A percentile compares a stretch with the other conserved stretches of the same genome.
These are phyloP conservation scores for Amylocarpus encephaloides DNA, from an alignment of 2,329 filamentous ascomycete species.

Conservation along the genomic window DNA sequence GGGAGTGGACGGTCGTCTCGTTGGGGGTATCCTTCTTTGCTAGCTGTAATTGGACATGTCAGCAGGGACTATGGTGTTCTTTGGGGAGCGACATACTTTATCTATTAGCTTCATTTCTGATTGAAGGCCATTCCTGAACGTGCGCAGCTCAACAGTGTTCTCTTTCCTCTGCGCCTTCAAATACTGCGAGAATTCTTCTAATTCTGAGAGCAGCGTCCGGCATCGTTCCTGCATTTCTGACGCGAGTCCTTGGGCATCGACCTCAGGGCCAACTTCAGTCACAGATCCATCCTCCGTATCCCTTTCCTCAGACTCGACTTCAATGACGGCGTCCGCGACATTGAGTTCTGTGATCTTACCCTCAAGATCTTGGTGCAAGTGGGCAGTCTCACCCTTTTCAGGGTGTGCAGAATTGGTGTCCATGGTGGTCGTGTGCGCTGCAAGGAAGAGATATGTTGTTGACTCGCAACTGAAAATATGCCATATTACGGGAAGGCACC, in stretches of 20 bases:
- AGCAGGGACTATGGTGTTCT: neutral
- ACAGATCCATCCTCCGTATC: too few relatives aligned
- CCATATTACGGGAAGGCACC: too few relatives aligned
- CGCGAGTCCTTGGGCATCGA: conserved; percentile 14
- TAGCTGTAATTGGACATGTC: conserved; percentile 17
- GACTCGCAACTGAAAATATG: too few relatives aligned
- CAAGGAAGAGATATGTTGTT: too few relatives aligned
- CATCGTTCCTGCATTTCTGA: conserved; percentile 30
- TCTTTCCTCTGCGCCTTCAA: conserved; percentile 38
- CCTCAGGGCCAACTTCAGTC: neutral
- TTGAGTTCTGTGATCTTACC: too few relatives aligned
- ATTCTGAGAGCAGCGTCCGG: conserved; percentile 36
- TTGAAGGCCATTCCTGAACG: conserved; percentile 41
- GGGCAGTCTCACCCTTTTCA: too few relatives aligned
- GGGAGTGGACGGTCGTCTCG: conserved; percentile 42
- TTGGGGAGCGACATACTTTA: conserved; percentile 30
- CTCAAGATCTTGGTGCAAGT: too few relatives aligned
- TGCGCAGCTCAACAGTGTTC: conserved; percentile 42
- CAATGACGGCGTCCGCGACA: too few relatives aligned
- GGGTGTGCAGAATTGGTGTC: too few relatives aligned
- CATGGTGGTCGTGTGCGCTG: too few relatives aligned
- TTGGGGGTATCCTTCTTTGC: conserved; percentile 20
- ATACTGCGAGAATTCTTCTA: conserved; percentile 38
- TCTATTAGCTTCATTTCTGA: conserved; percentile 43
- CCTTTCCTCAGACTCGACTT: too few relatives aligned